Evolutionary conservation across 768 basidiomycete species (phyloP), one percentile per base, ranked within the genome.

Genomic region (Daedaleopsis nitida): DNA sequence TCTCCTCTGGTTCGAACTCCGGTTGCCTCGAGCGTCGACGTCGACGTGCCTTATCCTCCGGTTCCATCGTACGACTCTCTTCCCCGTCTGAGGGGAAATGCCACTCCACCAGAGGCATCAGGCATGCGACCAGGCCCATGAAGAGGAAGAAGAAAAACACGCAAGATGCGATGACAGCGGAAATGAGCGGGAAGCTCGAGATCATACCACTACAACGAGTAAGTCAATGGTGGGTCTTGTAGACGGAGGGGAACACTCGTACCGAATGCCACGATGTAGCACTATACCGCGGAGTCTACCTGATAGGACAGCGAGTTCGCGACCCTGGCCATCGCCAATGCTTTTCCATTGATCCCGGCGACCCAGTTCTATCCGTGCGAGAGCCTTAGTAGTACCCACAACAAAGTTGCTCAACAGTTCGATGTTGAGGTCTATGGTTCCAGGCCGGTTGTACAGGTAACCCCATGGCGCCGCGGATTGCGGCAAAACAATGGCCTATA

Each of bases 221-320:
- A 42, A 23, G 19, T 12, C 43, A 16, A 59, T 45, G 8, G 6
- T 23, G 1, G n/a, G 48, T 13, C 1, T 23, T 13, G 14, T 11
- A 27, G 17, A 24, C 37, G 27, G 17, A 39, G n/a, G 48, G 34
- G 13, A 24, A 4, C 9, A 27, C 48, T 64, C 82, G 61, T 69
- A 91, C 92, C 89, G 83, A 45, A 93, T 73, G 38, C 92, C 92
- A 62, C 80, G 82, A 63, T 85, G 88, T 39, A 83, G 80, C 34
- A 90, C 82, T 19, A 76, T 74, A 10, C 92, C 92, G 57, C 75
- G 79, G 45, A 94, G 65, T 39, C 78, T 81, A 21, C 90, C 88
- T 21, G 83, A 78, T 34, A 81, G 68, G 10, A 94, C 83, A 63
- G 82, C 88, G 4, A 94, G 67, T 71, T 94, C 92, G 55, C 87